Conservation (phyloP, 768 basidiomycete species). For the Melanogaster broomeanus region DNA sequence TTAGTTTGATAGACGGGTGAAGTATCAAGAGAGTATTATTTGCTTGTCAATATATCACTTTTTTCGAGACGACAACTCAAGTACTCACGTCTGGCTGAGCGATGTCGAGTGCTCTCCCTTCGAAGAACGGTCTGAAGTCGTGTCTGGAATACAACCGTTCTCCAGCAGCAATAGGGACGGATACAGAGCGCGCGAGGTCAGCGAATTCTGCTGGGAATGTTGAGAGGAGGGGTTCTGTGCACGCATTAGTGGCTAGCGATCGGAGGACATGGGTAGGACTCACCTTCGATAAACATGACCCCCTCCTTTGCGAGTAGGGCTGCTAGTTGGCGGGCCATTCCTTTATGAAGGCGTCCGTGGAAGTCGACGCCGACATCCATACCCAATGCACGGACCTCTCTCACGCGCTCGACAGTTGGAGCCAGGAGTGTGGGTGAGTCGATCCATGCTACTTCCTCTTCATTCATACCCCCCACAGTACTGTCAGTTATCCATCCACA, state of each 20-base stretch:
- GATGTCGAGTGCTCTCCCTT: constrained; percentile 63
- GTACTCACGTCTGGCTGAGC: constrained; percentile 67
- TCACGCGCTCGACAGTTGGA: constrained; percentile 53
- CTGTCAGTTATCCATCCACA: not conserved
- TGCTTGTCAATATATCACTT: not conserved
- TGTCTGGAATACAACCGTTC: constrained; percentile 63
- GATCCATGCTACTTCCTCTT: constrained; percentile 49
- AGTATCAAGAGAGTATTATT: not conserved
- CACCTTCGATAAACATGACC: constrained; percentile 68
- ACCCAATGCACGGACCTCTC: constrained; percentile 51
- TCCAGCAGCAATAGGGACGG: constrained; percentile 63
- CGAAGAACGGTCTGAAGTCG: constrained; percentile 68
- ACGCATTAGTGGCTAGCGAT: not conserved
- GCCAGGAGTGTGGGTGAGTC: constrained; percentile 57
- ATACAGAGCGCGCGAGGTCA: constrained; percentile 52
- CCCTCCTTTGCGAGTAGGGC: constrained; percentile 56
- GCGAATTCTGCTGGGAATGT: constrained; percentile 63
- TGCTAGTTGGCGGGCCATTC: constrained; percentile 70
- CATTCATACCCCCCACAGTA: constrained; percentile 13
- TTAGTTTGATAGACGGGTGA: not conserved
- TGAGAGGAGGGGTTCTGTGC: constrained; percentile 56
- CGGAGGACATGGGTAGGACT: not conserved
- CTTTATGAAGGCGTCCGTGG: constrained; percentile 68
- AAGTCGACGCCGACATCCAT: constrained; percentile 71
- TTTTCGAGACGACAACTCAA: constrained; percentile 33